These are phyloP conservation scores for Oryza coarctata DNA, from an alignment of 176 grass and related monocot species.

Conservation along the genomic window DNA sequence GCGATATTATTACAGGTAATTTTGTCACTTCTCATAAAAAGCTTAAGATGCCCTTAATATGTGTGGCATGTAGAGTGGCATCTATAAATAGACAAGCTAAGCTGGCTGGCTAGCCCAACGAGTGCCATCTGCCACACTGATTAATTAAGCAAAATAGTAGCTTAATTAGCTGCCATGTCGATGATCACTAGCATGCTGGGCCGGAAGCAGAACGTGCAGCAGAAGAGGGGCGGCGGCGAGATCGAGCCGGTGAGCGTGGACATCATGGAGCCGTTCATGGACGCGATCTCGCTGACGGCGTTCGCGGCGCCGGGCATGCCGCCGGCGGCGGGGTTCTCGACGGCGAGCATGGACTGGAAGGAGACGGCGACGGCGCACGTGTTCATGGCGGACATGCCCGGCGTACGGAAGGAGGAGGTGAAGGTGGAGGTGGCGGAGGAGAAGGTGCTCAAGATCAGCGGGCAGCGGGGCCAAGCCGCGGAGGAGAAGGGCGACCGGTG, in stretches of 20 bases:
- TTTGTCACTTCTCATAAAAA: neutral
- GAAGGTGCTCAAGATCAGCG: slow-evolving; percentile 61
- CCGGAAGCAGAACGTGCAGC: slow-evolving; percentile 25
- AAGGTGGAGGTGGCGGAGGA: slow-evolving; percentile 74
- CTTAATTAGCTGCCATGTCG: slow-evolving; percentile 29
- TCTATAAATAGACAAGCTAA: neutral
- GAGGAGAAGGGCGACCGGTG: slow-evolving; percentile 61
- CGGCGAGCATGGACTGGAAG: slow-evolving; percentile 75
- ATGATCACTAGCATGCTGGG: slow-evolving; percentile 49
- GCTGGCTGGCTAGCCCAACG: neutral
- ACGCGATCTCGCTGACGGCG: slow-evolving; percentile 34
- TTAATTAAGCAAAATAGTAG: neutral
- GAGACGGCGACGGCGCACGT: slow-evolving; percentile 69
- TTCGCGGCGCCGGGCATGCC: slow-evolving; percentile 5
- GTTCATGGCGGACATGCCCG: slow-evolving; percentile 72
- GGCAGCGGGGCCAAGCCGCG: slow-evolving; percentile 43
- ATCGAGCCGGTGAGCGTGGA: slow-evolving; percentile 30
- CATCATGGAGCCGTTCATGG: slow-evolving; percentile 38
- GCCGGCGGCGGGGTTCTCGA: slow-evolving; percentile 42
- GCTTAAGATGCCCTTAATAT: neutral
- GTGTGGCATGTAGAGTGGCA: neutral
- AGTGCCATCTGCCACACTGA: neutral
- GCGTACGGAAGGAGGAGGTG: slow-evolving; percentile 53
- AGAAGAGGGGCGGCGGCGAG: neutral
- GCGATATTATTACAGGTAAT: neutral